These are phyloP conservation scores for Magnusiomyces sp. DNA, from an alignment of 1,139 yeast species.

Conservation along the genomic window DNA sequence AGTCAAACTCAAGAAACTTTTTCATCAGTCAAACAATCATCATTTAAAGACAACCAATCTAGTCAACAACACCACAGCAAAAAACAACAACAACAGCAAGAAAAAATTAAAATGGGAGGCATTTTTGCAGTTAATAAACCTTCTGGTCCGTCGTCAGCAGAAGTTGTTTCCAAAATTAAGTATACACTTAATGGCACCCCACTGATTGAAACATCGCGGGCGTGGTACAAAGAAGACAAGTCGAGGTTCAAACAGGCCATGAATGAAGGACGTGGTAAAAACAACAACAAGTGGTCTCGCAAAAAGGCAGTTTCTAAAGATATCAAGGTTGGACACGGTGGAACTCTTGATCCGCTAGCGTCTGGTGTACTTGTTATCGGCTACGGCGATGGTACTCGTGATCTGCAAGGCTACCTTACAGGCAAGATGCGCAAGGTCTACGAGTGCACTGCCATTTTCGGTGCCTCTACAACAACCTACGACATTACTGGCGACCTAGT, in stretches of 20 bases:
- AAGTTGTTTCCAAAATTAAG: constrained; percentile 60
- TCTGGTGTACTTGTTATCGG: constrained; percentile 90
- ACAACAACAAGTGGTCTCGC: constrained; percentile 18
- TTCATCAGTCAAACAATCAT: too few relatives aligned
- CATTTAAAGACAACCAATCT: too few relatives aligned
- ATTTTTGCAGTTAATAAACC: constrained; percentile 93
- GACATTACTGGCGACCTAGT: constrained; percentile 84
- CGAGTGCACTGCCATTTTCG: constrained; percentile 77
- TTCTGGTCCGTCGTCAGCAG: constrained; percentile 71
- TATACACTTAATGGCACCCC: constrained; percentile 51
- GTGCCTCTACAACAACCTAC: constrained; percentile 88
- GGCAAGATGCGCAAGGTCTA: constrained; percentile 59
- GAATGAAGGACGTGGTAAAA: neutral
- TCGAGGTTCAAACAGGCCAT: too few relatives aligned
- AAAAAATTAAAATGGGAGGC: too few relatives aligned
- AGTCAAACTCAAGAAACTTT: too few relatives aligned
- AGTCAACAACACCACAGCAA: too few relatives aligned
- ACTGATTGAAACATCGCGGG: constrained; percentile 38
- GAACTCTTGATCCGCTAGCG: constrained; percentile 92
- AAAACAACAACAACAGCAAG: constrained; percentile 2
- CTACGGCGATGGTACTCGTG: constrained; percentile 81
- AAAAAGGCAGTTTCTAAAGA: constrained; percentile 26
- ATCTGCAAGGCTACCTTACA: constrained; percentile 61
- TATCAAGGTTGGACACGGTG: constrained; percentile 96
- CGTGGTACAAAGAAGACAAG: constrained; percentile 4